phyloP scores from a whole-genome alignment of 257 asterid genomes.

The Mentha longifolia region DNA sequence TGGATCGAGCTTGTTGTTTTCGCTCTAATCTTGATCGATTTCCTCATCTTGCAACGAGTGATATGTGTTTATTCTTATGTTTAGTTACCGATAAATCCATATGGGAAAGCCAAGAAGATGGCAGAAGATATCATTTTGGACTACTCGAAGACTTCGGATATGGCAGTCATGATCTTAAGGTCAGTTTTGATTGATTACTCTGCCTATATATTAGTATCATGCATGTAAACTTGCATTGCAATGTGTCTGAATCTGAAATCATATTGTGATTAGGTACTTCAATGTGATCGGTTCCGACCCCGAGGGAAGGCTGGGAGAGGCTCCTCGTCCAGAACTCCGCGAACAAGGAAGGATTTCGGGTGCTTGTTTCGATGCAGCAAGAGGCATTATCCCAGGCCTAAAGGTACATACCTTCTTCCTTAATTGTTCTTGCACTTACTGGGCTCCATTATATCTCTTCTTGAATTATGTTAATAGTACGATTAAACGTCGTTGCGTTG shows the following conservation, averaged over 20 bases:
- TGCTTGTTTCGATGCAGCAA: constrained; percentile 96
- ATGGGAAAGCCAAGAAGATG: constrained; percentile 98
- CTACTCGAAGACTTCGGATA: constrained; percentile 80
- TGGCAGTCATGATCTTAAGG: constrained; percentile 94
- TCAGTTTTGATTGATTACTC: constrained; percentile 28
- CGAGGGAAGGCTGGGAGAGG: constrained; percentile 84
- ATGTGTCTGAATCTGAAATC: not conserved
- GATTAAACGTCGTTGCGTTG: not conserved
- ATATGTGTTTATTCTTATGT: not conserved
- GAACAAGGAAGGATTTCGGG: constrained; percentile 97
- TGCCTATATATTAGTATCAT: too few species aligned
- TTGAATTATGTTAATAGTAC: too few species aligned
- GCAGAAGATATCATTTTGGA: constrained; percentile 90
- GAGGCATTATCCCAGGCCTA: constrained; percentile 88
- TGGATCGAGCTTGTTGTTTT: not conserved
- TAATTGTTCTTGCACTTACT: not conserved
- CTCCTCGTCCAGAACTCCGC: constrained; percentile 88
- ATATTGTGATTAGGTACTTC: constrained; percentile 63
- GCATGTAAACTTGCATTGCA: not conserved
- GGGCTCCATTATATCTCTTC: too few species aligned
- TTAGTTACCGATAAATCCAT: constrained; percentile 87
- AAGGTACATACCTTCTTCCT: constrained; percentile 50
- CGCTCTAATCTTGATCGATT: not conserved
- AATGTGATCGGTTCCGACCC: constrained; percentile 95
- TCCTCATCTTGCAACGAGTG: not conserved